Percentiles rank a stretch among this genome's conserved stretches.
phyloP scores from a whole-genome alignment of 129 eudicot genomes.

The Flaveria sonorensis region DNA sequence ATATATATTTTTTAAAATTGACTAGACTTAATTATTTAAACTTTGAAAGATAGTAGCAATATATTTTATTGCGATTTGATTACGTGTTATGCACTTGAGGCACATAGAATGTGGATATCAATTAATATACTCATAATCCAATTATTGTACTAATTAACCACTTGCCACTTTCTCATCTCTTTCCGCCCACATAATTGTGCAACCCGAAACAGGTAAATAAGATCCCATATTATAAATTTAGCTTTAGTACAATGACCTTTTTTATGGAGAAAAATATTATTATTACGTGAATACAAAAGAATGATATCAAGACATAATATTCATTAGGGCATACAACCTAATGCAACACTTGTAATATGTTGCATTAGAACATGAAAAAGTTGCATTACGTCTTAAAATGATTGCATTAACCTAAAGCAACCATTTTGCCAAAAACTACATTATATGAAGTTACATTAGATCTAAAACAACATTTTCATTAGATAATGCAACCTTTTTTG shows the following conservation, averaged over 20 bases:
- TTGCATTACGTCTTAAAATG: no score
- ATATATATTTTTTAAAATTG: not conserved
- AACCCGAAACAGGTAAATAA: conserved; percentile 28
- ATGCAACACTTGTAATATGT: no score
- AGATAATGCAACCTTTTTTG: no score
- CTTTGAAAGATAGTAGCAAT: conserved; percentile 16
- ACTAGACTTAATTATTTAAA: not conserved
- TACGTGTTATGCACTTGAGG: conserved; percentile 37
- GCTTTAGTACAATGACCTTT: not conserved
- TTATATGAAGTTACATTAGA: no score
- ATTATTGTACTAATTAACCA: conserved; percentile 23
- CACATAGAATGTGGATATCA: conserved; percentile 25
- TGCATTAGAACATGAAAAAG: no score
- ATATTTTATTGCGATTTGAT: conserved; percentile 24
- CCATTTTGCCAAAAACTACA: no score
- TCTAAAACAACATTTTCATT: no score
- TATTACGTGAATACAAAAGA: not conserved
- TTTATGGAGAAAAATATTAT: not conserved
- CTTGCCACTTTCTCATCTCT: not conserved
- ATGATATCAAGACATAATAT: not conserved
- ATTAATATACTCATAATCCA: conserved; percentile 24
- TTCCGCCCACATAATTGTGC: conserved; percentile 31
- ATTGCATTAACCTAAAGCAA: no score
- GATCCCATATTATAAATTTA: not conserved
- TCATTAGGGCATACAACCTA: not conserved